A percentile compares a stretch with the other conserved stretches of the same genome.
These are phyloP conservation scores for Bathelium albidoporum DNA, from an alignment of 495 filamentous ascomycete species.

Conservation along the genomic window DNA sequence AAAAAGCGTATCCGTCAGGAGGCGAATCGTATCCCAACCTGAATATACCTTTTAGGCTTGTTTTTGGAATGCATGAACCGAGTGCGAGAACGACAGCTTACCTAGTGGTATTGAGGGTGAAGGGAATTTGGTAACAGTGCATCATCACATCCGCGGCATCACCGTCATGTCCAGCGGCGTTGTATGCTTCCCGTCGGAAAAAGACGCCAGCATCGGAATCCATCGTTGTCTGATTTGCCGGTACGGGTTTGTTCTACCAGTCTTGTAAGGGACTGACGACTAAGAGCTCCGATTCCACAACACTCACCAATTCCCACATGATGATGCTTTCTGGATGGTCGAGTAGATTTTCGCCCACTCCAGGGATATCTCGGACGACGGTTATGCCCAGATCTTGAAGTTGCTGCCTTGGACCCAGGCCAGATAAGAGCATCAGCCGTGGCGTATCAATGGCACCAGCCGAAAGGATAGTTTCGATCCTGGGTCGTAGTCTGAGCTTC, in stretches of 20 bases:
- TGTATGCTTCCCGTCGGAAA: constrained; percentile 56
- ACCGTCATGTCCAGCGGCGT: constrained; percentile 53
- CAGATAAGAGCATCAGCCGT: constrained; percentile 63
- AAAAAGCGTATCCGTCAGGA: constrained; percentile 57
- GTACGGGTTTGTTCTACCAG: constrained; percentile 51
- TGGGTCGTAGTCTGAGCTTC: constrained; percentile 48
- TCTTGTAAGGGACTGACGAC: background rate
- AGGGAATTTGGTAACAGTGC: constrained; percentile 87
- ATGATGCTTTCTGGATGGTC: constrained; percentile 73
- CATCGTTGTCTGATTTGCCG: constrained; percentile 70
- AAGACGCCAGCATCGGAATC: constrained; percentile 79
- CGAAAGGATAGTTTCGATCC: constrained; percentile 64
- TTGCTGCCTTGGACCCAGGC: constrained; percentile 59
- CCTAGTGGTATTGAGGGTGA: constrained; percentile 42
- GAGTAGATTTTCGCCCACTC: constrained; percentile 69
- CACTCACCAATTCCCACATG: constrained; percentile 57
- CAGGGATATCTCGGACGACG: constrained; percentile 60
- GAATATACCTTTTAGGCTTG: background rate
- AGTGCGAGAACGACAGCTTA: constrained; percentile 15
- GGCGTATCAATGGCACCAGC: constrained; percentile 72
- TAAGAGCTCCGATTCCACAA: background rate
- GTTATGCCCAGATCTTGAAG: constrained; percentile 55
- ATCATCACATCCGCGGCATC: constrained; percentile 74
- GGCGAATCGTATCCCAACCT: constrained; percentile 66
- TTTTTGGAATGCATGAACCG: background rate